These are phyloP conservation scores for Cymbidium sinense DNA, from an alignment of 106 monocot species.

Conservation along the genomic window DNA sequence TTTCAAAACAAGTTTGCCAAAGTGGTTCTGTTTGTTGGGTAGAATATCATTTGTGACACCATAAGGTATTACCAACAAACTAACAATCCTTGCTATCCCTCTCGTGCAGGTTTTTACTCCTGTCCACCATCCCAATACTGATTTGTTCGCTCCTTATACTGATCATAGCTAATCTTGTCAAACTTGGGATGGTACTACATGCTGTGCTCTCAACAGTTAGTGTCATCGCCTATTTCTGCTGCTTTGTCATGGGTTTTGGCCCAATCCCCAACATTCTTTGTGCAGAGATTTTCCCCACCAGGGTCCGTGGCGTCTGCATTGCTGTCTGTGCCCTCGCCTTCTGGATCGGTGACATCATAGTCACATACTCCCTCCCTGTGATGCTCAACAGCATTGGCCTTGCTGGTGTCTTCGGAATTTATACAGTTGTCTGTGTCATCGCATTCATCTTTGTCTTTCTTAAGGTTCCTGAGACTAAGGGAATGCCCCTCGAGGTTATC, in stretches of 20 bases:
- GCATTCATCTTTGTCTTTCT: conserved; percentile 33
- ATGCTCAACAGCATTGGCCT: conserved; percentile 43
- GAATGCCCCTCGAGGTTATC: conserved; percentile 53
- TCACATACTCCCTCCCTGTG: conserved; percentile 44
- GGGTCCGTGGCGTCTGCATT: conserved; percentile 39
- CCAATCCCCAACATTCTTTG: conserved; percentile 57
- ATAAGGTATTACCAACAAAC: not conserved
- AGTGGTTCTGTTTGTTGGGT: too few species aligned
- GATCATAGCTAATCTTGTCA: conserved; percentile 28
- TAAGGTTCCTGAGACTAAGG: conserved; percentile 54
- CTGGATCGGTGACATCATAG: conserved; percentile 46
- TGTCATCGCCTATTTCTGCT: conserved; percentile 49
- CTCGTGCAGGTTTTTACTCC: conserved; percentile 33
- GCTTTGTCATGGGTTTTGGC: conserved; percentile 60
- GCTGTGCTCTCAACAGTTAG: conserved; percentile 43
- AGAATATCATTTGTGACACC: too few species aligned
- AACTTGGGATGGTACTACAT: conserved; percentile 18
- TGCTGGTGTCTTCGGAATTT: conserved; percentile 42
- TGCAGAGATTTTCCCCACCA: conserved; percentile 51
- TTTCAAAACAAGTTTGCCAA: too few species aligned
- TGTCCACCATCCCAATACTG: conserved; percentile 42
- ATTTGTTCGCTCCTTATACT: conserved; percentile 27
- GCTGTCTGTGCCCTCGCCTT: conserved; percentile 38
- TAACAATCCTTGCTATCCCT: not conserved
- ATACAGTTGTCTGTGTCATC: conserved; percentile 27